Conservation (phyloP, 2,329 filamentous ascomycete genomes). For the Ascochyta clinopodiicola region DNA sequence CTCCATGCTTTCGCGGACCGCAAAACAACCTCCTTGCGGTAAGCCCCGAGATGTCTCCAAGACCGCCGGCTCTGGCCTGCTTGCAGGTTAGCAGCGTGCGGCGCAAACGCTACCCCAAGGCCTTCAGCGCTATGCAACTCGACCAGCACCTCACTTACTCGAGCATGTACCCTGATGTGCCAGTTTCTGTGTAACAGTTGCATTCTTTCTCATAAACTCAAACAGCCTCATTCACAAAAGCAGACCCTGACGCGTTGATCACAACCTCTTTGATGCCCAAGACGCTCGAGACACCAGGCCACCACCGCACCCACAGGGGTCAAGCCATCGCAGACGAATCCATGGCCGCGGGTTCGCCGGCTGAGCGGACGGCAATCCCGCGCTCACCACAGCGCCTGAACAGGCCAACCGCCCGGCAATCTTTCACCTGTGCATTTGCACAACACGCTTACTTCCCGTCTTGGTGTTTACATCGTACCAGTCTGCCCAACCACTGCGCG, state of each 20-base stretch:
- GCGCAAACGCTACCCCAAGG: constrained; percentile 13
- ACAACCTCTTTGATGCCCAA: constrained; percentile 15
- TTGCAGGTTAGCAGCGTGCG: constrained; percentile 16
- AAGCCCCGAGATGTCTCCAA: constrained; percentile 11
- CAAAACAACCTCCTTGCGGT: constrained; percentile 11
- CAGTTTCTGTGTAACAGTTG: constrained; percentile 1
- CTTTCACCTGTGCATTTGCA: background rate
- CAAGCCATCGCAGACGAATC: constrained; percentile 13
- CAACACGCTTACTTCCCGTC: background rate
- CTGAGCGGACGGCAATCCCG: background rate
- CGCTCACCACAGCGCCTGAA: constrained; percentile 3
- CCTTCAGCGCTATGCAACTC: constrained; percentile 7
- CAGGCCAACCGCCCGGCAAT: background rate
- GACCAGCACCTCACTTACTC: constrained; percentile 5
- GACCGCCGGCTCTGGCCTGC: constrained; percentile 9
- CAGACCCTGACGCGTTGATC: constrained; percentile 7
- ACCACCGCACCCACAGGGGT: constrained; percentile 10
- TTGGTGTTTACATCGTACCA: background rate
- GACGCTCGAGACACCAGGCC: constrained; percentile 12
- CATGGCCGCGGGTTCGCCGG: constrained; percentile 19
- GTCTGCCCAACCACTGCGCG: background rate
- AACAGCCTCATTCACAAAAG: constrained; percentile 3
- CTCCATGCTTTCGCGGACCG: constrained; percentile 3
- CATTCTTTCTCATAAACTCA: background rate
- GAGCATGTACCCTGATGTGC: background rate